These are phyloP conservation scores for Omphalotus guepiniiformis DNA, from an alignment of 768 basidiomycete species.

Conservation along the genomic window DNA sequence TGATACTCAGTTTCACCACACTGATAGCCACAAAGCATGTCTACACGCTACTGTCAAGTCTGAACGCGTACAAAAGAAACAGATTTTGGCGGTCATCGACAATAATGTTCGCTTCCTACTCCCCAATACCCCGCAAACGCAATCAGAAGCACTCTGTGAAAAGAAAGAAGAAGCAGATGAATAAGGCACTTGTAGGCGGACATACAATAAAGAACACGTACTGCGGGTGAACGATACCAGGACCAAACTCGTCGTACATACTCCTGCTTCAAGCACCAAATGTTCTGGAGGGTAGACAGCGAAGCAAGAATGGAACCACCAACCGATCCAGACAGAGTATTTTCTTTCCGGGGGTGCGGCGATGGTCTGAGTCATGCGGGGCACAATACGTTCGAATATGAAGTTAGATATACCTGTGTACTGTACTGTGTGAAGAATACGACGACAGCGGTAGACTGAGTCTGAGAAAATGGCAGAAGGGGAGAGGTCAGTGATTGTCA, in stretches of 20 bases:
- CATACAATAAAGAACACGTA: constrained; percentile 7
- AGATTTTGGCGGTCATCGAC: not conserved
- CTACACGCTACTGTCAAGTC: no score
- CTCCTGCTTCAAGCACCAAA: constrained; percentile 93
- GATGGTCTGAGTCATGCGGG: no score
- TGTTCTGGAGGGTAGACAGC: constrained; percentile 92
- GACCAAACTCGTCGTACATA: constrained; percentile 79
- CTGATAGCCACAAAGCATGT: no score
- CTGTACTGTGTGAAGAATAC: no score
- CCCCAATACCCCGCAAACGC: not conserved
- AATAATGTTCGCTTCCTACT: not conserved
- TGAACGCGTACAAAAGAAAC: no score
- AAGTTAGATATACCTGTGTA: no score
- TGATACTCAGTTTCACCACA: no score
- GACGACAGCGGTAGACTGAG: no score
- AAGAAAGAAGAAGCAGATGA: no score
- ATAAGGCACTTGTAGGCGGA: not conserved
- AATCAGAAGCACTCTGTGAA: constrained; percentile 18
- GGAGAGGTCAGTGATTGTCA: no score
- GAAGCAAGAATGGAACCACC: constrained; percentile 85
- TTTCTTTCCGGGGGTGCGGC: constrained; percentile 67
- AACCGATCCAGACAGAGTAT: constrained; percentile 90
- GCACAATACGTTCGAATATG: no score
- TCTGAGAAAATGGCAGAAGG: no score
- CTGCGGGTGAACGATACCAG: constrained; percentile 45